Evolutionary conservation across 1,139 yeast genomes (phyloP).

Genomic region (Nakaseomyces nivariensis): DNA sequence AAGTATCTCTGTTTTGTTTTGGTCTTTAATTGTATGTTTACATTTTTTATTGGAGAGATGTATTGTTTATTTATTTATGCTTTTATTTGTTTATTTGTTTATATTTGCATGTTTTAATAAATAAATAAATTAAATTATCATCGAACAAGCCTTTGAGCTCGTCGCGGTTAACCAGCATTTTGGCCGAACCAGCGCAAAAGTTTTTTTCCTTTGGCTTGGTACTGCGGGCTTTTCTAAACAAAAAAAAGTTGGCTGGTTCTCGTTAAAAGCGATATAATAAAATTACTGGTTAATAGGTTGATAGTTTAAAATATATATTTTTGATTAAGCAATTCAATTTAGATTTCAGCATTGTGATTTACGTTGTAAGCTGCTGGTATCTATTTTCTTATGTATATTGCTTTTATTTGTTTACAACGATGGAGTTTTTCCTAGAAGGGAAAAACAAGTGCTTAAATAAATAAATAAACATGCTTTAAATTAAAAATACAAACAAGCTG

Average conservation of each 20-base stretch:
- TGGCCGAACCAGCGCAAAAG: neutral
- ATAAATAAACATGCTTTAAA: too few relatives aligned
- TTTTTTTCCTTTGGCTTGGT: neutral
- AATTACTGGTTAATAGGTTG: neutral
- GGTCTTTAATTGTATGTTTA: neutral
- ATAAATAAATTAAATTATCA: neutral
- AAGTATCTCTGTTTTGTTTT: too few relatives aligned
- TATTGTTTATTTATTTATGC: neutral
- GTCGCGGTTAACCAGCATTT: conserved; percentile 1
- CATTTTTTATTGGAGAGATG: neutral
- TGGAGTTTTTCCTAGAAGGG: too few relatives aligned
- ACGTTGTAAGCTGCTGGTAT: neutral
- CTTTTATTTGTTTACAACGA: neutral
- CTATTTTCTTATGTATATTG: neutral
- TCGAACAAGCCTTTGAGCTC: too few relatives aligned
- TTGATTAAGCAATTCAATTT: too few relatives aligned
- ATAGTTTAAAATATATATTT: neutral
- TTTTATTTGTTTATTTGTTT: neutral
- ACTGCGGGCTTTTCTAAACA: neutral
- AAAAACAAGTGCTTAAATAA: too few relatives aligned
- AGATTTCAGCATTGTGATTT: too few relatives aligned
- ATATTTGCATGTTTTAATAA: neutral
- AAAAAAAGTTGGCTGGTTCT: too few relatives aligned
- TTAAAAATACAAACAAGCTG: too few relatives aligned
- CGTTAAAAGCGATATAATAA: neutral